Conservation (phyloP, 495 filamentous ascomycete species). For the Xanthoparmelia taractica region DNA sequence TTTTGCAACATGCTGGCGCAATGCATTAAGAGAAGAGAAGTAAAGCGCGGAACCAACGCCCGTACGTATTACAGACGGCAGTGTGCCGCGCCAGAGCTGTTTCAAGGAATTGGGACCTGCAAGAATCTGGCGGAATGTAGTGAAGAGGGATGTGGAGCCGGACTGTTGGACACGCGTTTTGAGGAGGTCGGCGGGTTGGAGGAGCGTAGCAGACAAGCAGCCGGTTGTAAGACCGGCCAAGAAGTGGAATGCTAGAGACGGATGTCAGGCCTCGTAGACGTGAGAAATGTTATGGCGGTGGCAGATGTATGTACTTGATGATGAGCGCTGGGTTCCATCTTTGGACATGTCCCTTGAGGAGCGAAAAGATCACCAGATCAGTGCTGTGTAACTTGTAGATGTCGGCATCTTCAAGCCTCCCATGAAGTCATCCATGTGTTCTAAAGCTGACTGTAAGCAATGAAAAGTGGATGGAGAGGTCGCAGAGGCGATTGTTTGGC, state of each 20-base stretch:
- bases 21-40: slow-evolving; percentile 78
- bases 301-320: slow-evolving; percentile 15
- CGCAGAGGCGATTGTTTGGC: background rate
- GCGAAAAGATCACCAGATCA: background rate
- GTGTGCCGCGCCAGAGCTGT: slow-evolving; percentile 87
- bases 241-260: slow-evolving; percentile 63
- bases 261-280: background rate
- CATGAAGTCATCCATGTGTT: background rate
- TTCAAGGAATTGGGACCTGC: slow-evolving; percentile 53
- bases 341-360: slow-evolving; percentile 21
- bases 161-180: slow-evolving; percentile 90
- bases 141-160: slow-evolving; percentile 54
- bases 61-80: slow-evolving; percentile 85
- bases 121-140: slow-evolving; percentile 62
- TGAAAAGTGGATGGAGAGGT: background rate
- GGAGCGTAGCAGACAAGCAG: slow-evolving; percentile 74
- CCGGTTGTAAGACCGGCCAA: slow-evolving; percentile 68
- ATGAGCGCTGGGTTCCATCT: slow-evolving; percentile 16
- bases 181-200: slow-evolving; percentile 93
- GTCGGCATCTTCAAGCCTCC: slow-evolving; percentile 3
- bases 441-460: background rate
- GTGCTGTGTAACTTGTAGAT: background rate
- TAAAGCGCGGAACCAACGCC: slow-evolving; percentile 90
- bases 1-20: slow-evolving; percentile 62
- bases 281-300: background rate